phyloP scores from a whole-genome alignment of 148 eudicot genomes.

The Spergularia marina region DNA sequence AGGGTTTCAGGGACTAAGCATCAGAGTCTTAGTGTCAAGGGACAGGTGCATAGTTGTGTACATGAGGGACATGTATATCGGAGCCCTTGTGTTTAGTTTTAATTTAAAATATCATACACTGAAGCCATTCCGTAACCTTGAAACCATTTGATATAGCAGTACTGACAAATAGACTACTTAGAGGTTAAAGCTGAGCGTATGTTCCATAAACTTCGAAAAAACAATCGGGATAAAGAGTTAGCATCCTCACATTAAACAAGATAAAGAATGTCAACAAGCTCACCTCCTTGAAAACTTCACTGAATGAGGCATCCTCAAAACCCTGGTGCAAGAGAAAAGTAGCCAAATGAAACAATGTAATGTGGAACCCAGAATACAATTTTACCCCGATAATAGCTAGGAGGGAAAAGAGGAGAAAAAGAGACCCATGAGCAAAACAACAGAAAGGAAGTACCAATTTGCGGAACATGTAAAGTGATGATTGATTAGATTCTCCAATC shows the following conservation, averaged over 20 bases:
- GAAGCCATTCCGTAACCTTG: too few relatives aligned
- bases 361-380: background rate
- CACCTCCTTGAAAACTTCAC: constrained; percentile 88
- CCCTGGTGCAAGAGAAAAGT: constrained; percentile 44
- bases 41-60: too few relatives aligned
- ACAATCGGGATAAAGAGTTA: background rate
- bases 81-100: too few relatives aligned
- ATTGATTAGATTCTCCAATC: constrained; percentile 78
- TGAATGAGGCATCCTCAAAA: constrained; percentile 57
- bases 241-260: background rate
- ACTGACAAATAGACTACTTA: too few relatives aligned
- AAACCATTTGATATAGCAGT: too few relatives aligned
- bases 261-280: constrained; percentile 21
- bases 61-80: too few relatives aligned
- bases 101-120: too few relatives aligned
- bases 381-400: background rate
- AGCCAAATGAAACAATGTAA: constrained; percentile 8
- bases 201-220: background rate
- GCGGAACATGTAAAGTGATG: constrained; percentile 59
- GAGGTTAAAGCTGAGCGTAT: too few relatives aligned
- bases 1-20: too few relatives aligned
- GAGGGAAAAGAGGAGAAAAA: background rate
- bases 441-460: constrained; percentile 55
- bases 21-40: too few relatives aligned
- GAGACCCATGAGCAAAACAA: background rate